Conservation (phyloP, 2,329 filamentous ascomycete genomes). For the Fusarium sp. region DNA sequence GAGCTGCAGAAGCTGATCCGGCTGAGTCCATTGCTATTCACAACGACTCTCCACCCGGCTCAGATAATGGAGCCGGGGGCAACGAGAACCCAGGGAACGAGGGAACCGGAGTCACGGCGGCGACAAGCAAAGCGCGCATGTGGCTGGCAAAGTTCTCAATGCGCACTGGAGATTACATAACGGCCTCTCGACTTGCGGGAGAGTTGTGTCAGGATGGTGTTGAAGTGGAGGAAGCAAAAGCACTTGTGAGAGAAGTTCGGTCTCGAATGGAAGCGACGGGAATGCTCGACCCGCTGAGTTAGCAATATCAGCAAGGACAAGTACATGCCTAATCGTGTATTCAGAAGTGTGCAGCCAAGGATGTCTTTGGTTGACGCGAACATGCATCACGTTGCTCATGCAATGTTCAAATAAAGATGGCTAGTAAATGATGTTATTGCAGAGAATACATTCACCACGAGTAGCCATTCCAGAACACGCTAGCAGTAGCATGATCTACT, state of each 20-base stretch:
- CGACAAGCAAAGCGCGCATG: slow-evolving; percentile 90
- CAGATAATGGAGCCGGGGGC: slow-evolving; percentile 49
- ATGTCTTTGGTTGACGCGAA: slow-evolving; percentile 2
- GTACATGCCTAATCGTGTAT: background rate
- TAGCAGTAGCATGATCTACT: background rate
- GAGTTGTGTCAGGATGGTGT: slow-evolving; percentile 96
- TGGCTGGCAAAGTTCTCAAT: slow-evolving; percentile 91
- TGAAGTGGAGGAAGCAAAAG: slow-evolving; percentile 97
- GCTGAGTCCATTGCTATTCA: slow-evolving; percentile 63
- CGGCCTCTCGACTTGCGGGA: slow-evolving; percentile 81
- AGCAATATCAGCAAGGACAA: slow-evolving; percentile 27
- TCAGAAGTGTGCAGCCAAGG: background rate
- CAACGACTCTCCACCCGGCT: slow-evolving; percentile 58
- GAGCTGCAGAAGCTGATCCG: slow-evolving; percentile 51
- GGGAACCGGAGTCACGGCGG: slow-evolving; percentile 85
- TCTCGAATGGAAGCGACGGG: slow-evolving; percentile 71
- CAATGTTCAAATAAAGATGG: slow-evolving; percentile 14
- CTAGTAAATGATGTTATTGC: background rate
- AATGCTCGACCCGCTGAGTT: slow-evolving; percentile 40
- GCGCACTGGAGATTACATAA: slow-evolving; percentile 74
- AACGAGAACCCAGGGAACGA: slow-evolving; percentile 50
- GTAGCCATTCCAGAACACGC: background rate
- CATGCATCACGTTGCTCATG: slow-evolving; percentile 18
- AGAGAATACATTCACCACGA: background rate
- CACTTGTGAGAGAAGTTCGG: slow-evolving; percentile 85